Evolutionary conservation across 768 basidiomycete species (phyloP).

Genomic region (Hericium alpestre): DNA sequence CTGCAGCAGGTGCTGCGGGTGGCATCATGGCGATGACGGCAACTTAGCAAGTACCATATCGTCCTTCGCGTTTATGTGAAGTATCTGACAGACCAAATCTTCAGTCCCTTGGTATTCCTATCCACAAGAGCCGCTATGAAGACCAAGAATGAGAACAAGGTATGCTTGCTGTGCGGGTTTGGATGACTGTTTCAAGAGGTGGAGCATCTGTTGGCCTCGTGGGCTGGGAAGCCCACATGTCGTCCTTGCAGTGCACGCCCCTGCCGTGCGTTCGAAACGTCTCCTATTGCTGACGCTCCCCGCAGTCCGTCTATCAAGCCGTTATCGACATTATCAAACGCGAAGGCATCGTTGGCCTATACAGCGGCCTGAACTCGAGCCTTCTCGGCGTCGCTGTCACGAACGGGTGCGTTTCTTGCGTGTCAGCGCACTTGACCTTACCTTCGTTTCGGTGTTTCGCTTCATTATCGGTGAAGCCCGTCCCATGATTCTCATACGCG

Average conservation of each 20-base stretch:
- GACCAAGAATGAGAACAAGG: constrained; percentile 70
- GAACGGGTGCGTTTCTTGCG: constrained; percentile 52
- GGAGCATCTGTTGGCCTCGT: neutral
- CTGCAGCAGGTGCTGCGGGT: constrained; percentile 81
- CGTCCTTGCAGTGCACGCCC: neutral
- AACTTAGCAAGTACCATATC: constrained; percentile 53
- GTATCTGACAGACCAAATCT: constrained; percentile 3
- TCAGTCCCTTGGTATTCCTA: constrained; percentile 81
- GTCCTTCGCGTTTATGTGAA: constrained; percentile 3
- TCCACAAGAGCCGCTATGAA: constrained; percentile 91
- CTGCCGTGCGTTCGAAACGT: too few species aligned
- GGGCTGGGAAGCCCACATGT: neutral
- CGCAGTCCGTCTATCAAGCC: constrained; percentile 53
- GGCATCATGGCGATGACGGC: constrained; percentile 87
- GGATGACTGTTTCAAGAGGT: too few species aligned
- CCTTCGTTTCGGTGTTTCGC: neutral
- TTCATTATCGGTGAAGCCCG: neutral
- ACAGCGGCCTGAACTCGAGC: constrained; percentile 77
- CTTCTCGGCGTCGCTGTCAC: constrained; percentile 87
- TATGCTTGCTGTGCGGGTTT: constrained; percentile 18
- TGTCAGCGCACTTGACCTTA: neutral
- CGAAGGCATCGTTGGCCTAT: constrained; percentile 79
- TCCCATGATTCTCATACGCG: too few species aligned
- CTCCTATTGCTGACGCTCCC: neutral
- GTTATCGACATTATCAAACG: constrained; percentile 68